Conservation (phyloP, 2,329 filamentous ascomycete genomes). For the Mollisiaceae sp. region DNA sequence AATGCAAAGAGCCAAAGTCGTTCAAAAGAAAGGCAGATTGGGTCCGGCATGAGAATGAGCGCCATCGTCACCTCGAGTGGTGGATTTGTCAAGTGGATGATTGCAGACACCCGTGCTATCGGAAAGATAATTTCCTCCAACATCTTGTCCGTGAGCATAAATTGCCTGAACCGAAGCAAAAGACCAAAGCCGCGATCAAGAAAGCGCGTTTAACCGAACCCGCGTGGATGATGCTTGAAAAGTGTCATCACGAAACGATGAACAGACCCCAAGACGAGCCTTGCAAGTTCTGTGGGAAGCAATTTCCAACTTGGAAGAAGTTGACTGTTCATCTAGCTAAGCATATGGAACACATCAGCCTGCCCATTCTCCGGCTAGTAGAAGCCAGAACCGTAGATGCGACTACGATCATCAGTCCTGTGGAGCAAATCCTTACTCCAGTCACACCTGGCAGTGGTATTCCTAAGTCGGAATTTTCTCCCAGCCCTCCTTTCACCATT, state of each 20-base stretch:
- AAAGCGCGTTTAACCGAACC: conserved; percentile 61
- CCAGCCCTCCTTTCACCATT: conserved; percentile 38
- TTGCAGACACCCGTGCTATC: conserved; percentile 81
- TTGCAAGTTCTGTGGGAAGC: conserved; percentile 85
- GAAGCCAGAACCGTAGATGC: conserved; percentile 56
- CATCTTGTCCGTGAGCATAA: conserved; percentile 93
- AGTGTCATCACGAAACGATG: conserved; percentile 73
- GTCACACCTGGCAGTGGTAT: conserved; percentile 34
- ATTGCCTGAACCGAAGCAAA: conserved; percentile 78
- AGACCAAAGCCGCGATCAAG: conserved; percentile 72
- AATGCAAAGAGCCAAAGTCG: conserved; percentile 83
- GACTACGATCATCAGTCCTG: conserved; percentile 71
- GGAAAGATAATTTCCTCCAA: conserved; percentile 91
- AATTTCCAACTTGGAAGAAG: conserved; percentile 88
- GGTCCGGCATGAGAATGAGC: conserved; percentile 93
- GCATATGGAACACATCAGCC: conserved; percentile 90
- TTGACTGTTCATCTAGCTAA: conserved; percentile 91
- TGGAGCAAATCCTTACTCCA: conserved; percentile 51
- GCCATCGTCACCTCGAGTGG: conserved; percentile 87
- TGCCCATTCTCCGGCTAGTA: conserved; percentile 74
- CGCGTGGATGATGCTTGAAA: conserved; percentile 79
- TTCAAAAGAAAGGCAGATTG: conserved; percentile 97
- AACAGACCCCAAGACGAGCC: conserved; percentile 74
- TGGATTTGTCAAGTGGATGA: conserved; percentile 85
- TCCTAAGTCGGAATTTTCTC: conserved; percentile 34